Evolutionary conservation across 495 filamentous ascomycete genomes (phyloP), one percentile per base, ranked within the genome.

Genomic region (Acidiella bohemica): DNA sequence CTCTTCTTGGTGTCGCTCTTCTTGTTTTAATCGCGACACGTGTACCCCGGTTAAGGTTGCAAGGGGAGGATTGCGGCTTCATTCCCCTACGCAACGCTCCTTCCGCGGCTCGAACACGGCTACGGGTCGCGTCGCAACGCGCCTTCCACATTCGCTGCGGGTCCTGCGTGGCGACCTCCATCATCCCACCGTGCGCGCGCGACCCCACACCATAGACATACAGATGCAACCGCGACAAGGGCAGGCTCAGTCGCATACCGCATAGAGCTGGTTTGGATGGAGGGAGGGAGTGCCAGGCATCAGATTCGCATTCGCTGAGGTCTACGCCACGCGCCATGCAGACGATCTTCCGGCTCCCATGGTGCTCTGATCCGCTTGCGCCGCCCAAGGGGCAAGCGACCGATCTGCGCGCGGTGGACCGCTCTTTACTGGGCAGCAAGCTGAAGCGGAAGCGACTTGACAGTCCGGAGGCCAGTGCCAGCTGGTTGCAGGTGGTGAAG

Each of bases 321-420:
- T 43, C 42, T 40, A 30, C 19, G 36, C 30, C 32, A 25, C 22
- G 27, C 45, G 51, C 38, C 41, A 63, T 63, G 58, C 60, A 63
- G 43, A 57, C 50, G 37, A 57, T 63, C 27, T 61, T 61, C 45
- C 49, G 58, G 19, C 49, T 63, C 11, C 51, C 58, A 14, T 61
- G 59, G 59, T 47, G 53, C 39, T 50, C 54, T 44, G 58, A 61
- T 28, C 44, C 49, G 23, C 46, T 53, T 29, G 45, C n/a, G n/a
- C n/a, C 54, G 8, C 36, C 36, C 4, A 51, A 51, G 24, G 42
- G 41, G 37, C 30, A 39, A 16, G 52, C 54, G 41, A 55, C 56
- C 19, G n/a, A n/a, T n/a, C n/a, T n/a, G n/a, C n/a, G n/a, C n/a
- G n/a, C n/a, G n/a, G n/a, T n/a, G n/a, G n/a, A n/a, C n/a, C n/a